These are phyloP conservation scores for Cryptococcus sp. DNA, from an alignment of 1,284 basidiomycete species.

Conservation along the genomic window DNA sequence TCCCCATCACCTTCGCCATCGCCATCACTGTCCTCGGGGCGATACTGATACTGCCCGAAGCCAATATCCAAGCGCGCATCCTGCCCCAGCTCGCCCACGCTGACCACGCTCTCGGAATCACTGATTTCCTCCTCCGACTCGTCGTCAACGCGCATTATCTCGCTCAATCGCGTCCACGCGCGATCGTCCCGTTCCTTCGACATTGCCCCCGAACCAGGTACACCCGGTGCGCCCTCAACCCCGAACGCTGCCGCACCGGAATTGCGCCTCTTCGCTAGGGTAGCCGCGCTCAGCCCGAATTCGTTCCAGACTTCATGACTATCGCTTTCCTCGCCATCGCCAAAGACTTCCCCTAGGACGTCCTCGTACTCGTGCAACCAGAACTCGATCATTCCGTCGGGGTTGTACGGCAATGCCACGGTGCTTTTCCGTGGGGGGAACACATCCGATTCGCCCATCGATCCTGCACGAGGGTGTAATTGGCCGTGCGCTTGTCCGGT, in stretches of 20 bases:
- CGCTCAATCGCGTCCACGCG: conserved; percentile 46
- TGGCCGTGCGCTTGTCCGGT: background rate
- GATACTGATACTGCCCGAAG: conserved; percentile 54
- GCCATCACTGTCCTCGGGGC: conserved; percentile 58
- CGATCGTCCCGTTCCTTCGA: conserved; percentile 35
- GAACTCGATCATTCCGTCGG: conserved; percentile 57
- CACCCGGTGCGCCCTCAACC: conserved; percentile 3
- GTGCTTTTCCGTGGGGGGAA: conserved; percentile 56
- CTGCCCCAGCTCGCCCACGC: conserved; percentile 80
- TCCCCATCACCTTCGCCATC: conserved; percentile 33
- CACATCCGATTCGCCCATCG: conserved; percentile 52
- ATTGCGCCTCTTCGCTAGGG: background rate
- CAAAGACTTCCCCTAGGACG: conserved; percentile 58
- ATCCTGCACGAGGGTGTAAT: conserved; percentile 11
- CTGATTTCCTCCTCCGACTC: conserved; percentile 60
- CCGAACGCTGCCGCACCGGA: conserved; percentile 5
- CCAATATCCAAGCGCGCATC: conserved; percentile 64
- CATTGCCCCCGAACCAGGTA: conserved; percentile 15
- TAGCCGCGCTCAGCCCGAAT: conserved; percentile 11
- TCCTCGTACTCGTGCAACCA: conserved; percentile 61
- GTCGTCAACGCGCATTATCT: conserved; percentile 39
- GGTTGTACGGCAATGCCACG: conserved; percentile 52
- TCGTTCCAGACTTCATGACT: conserved; percentile 29
- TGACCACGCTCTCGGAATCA: conserved; percentile 84
- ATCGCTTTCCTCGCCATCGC: conserved; percentile 26